Evolutionary conservation across 2,329 filamentous ascomycete species (phyloP).

Genomic region (Penicillium sp.): DNA sequence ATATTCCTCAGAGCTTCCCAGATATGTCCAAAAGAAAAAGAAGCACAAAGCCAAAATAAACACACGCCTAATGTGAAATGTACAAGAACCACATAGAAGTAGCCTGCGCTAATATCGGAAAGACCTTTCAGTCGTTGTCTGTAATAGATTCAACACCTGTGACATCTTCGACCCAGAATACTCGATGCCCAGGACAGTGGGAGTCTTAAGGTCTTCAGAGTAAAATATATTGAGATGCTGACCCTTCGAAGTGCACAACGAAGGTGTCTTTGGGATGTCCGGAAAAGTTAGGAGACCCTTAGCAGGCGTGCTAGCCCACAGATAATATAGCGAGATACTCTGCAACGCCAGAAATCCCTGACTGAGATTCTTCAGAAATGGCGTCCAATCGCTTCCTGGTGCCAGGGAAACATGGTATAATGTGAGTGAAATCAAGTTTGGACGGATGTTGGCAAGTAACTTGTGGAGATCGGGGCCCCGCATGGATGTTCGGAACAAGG

Average conservation of each 20-base stretch:
- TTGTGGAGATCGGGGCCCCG: slow-evolving; percentile 14
- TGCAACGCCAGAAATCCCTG: slow-evolving; percentile 6
- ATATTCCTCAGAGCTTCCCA: neutral
- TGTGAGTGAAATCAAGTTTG: slow-evolving; percentile 13
- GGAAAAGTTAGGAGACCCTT: slow-evolving; percentile 19
- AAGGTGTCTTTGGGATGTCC: slow-evolving; percentile 11
- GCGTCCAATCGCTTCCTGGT: slow-evolving; percentile 13
- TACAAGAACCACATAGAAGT: neutral
- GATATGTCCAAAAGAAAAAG: neutral
- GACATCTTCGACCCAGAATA: slow-evolving; percentile 20
- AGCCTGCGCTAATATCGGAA: no score
- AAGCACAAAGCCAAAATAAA: neutral
- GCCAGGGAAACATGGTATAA: slow-evolving; percentile 18
- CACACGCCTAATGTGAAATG: neutral
- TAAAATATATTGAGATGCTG: slow-evolving; percentile 16
- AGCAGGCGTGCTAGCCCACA: slow-evolving; percentile 17
- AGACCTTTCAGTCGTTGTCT: neutral
- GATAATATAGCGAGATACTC: slow-evolving; percentile 20
- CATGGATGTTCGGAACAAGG: slow-evolving; percentile 19
- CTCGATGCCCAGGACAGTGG: slow-evolving; percentile 18
- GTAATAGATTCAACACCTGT: slow-evolving; percentile 15
- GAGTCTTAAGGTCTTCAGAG: slow-evolving; percentile 13
- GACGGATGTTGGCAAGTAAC: slow-evolving; percentile 8
- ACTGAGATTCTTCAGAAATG: slow-evolving; percentile 13
- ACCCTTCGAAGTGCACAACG: neutral